phyloP scores from a whole-genome alignment of 164 flowering plant genomes.

The Macadamia integrifolia region DNA sequence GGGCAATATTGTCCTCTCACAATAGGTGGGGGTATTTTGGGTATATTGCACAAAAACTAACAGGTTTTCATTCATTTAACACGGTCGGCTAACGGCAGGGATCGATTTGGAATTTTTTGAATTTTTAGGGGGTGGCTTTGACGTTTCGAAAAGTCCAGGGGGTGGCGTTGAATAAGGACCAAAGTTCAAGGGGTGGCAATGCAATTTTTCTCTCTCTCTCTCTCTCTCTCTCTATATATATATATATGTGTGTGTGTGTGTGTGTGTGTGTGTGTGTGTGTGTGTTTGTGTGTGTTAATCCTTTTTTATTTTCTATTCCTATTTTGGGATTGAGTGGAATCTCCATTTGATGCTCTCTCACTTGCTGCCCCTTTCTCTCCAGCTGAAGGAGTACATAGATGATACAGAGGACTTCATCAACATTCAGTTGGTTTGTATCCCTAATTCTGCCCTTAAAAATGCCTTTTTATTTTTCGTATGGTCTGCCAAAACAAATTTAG shows the following conservation, averaged over 20 bases:
- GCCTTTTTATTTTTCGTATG: not conserved
- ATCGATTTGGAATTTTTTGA: too few species aligned
- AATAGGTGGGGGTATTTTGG: too few species aligned
- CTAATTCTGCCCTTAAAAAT: not conserved
- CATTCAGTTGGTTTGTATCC: constrained; percentile 69
- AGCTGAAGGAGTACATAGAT: constrained; percentile 45
- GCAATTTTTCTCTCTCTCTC: not conserved
- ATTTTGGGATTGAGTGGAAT: not conserved
- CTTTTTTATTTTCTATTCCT: not conserved
- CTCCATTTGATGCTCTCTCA: constrained; percentile 4
- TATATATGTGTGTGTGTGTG: not conserved
- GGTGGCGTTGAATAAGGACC: too few species aligned
- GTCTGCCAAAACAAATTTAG: not conserved
- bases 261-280: too few species aligned
- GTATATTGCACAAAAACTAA: too few species aligned
- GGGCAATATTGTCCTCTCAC: too few species aligned
- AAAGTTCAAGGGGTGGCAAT: too few species aligned
- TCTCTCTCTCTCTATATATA: not conserved
- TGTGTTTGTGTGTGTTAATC: too few species aligned
- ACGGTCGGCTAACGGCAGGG: too few species aligned
- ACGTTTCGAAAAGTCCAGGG: too few species aligned
- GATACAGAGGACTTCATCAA: constrained; percentile 42
- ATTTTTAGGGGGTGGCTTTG: too few species aligned
- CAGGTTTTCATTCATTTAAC: too few species aligned
- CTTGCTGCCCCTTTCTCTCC: constrained; percentile 11